Conservation (phyloP, 2,329 filamentous ascomycete species). For the Atkinsonella hypoxylon region DNA sequence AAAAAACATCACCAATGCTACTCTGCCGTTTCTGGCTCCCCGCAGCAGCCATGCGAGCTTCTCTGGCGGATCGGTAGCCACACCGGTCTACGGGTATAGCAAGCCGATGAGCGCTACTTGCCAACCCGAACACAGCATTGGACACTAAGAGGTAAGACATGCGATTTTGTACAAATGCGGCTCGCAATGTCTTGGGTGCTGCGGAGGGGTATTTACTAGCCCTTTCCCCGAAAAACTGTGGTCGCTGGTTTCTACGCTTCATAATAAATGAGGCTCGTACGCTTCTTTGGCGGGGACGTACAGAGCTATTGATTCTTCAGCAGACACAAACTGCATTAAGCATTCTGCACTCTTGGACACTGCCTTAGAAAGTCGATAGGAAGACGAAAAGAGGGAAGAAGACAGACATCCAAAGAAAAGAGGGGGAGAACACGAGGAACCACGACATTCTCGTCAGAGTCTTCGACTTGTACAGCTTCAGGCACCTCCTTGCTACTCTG, state of each 20-base stretch:
- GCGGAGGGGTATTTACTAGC: neutral
- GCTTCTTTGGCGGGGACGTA: neutral
- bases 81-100: constrained; percentile 6
- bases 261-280: neutral
- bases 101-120: constrained; percentile 4
- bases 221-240: neutral
- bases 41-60: constrained; percentile 3
- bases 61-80: constrained; percentile 2
- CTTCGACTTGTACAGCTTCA: neutral
- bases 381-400: neutral
- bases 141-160: neutral
- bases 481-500: neutral
- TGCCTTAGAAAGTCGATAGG: neutral
- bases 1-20: neutral
- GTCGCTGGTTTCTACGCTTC: neutral
- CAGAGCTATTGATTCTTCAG: neutral
- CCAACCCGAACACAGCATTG: neutral
- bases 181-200: neutral
- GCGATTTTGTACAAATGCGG: neutral
- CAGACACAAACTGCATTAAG: neutral
- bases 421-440: neutral
- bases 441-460: neutral
- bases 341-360: neutral
- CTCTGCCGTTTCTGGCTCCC: constrained; percentile 1
- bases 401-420: neutral